Conservation (phyloP, 1,284 basidiomycete genomes). For the Rhodotorula mucilaginosa region DNA sequence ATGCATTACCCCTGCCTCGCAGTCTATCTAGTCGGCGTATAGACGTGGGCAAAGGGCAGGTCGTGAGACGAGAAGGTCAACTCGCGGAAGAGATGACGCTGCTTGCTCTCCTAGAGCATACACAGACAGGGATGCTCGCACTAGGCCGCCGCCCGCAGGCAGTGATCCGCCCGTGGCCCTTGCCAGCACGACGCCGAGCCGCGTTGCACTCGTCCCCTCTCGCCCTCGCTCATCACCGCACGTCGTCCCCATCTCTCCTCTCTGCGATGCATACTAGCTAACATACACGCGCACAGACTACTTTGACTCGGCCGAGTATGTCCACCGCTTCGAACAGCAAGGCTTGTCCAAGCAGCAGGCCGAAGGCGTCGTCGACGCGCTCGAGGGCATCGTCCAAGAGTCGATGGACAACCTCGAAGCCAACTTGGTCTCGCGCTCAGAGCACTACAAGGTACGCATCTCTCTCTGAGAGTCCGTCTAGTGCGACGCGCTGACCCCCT, state of each 20-base stretch:
- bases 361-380: conserved; percentile 89
- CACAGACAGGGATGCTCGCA: neutral
- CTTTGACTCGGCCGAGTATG: conserved; percentile 92
- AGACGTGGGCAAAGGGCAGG: too few species aligned
- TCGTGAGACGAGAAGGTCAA: neutral
- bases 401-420: conserved; percentile 88
- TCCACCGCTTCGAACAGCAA: conserved; percentile 79
- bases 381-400: conserved; percentile 93
- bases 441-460: conserved; percentile 63
- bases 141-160: neutral
- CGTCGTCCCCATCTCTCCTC: neutral
- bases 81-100: neutral
- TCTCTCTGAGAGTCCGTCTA: neutral
- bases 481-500: neutral
- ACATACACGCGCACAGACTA: conserved; percentile 54
- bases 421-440: conserved; percentile 88
- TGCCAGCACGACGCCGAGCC: neutral
- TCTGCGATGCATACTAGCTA: neutral
- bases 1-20: too few species aligned
- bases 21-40: too few species aligned
- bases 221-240: conserved; percentile 4
- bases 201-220: neutral
- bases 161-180: neutral
- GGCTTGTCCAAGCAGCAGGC: conserved; percentile 84
- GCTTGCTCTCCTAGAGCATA: neutral